Evolutionary conservation across 2,329 filamentous ascomycete genomes (phyloP), one percentile per base, ranked within the genome.

Genomic region (Ophiosphaerella herpotricha): DNA sequence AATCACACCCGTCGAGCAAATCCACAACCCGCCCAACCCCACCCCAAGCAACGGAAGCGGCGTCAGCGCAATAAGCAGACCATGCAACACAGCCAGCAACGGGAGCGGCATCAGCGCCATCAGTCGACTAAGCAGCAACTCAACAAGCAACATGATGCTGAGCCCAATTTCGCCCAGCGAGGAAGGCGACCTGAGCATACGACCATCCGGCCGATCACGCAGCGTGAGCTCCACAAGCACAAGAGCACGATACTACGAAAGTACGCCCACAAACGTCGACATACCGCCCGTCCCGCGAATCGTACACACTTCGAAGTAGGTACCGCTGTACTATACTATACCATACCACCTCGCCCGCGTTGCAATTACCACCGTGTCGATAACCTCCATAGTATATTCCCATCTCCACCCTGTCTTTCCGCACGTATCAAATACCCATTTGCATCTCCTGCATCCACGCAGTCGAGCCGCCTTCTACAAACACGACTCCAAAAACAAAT

Each of bases 241-340:
- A 35, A 54, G 56, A 14, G 54, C 62, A 3, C 48, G 62, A 16
- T 72, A 72, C 38, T 72, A 72, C n/a, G 61, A 67, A 7, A 58
- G 39, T n/a, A 65, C 48, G n/a, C 57, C 65, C 13, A 54, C 52
- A 2, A 55, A 63, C 5, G 48, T 46, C 35, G 47, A 56, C 9
- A 55, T 58, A 35, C 55, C 56, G 24, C 60, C 61, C 29, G 52
- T 71, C 5, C 67, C 68, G 1, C 69, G 50, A 51, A 71, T 71
- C 36, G 46, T 70, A n/a, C 64, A 61, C 9, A 69, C 66, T 8
- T 69, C 67, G 11, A 55, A 63, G 12, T 47, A 31, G 26, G 21
- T 21, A 21, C 7, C 26, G 26, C 26, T 11, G 26, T 29, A 29
- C 11, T 8, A 29, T 29, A 29, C 18, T 5, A 21, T 21, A 21